These are phyloP conservation scores for Mercurialis annua DNA, from an alignment of 345 rosid species.

Conservation along the genomic window DNA sequence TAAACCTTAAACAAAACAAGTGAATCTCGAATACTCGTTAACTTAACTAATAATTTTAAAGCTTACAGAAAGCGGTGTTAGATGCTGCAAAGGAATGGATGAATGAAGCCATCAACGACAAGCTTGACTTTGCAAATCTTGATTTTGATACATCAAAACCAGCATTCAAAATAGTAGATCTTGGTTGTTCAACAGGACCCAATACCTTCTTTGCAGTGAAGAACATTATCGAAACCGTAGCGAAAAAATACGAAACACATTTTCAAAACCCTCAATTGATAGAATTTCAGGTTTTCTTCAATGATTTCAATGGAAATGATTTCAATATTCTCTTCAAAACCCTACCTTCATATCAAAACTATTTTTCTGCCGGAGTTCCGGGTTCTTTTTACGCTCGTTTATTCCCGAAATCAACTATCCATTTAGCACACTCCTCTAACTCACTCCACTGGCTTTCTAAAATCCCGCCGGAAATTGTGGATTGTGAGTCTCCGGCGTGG, in stretches of 20 bases:
- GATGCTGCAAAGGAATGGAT: constrained; percentile 1
- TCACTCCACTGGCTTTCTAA: constrained; percentile 36
- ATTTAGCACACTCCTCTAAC: constrained; percentile 16
- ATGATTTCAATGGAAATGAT: constrained; percentile 29
- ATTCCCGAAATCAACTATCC: constrained; percentile 25
- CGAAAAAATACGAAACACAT: background rate
- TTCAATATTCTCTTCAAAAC: no score
- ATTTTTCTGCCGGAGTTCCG: constrained; percentile 30
- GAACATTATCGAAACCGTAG: background rate
- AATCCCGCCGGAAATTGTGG: constrained; percentile 13
- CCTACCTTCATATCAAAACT: background rate
- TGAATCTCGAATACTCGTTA: no score
- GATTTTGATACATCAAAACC: background rate
- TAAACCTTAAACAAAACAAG: no score
- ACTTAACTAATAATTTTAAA: no score
- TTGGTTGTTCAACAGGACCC: no score
- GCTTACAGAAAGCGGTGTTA: background rate
- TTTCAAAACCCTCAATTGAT: background rate
- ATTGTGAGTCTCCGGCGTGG: constrained; percentile 22
- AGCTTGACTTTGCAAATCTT: background rate
- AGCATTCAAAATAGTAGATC: constrained; percentile 1
- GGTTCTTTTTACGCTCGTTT: constrained; percentile 31
- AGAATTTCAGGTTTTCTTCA: constrained; percentile 29
- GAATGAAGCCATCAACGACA: background rate
- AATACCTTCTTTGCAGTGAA: background rate